A percentile compares a stretch with the other conserved stretches of the same genome.
Conservation (phyloP, 169 alveolate genomes). For the Cryptosporidium felis region DNA sequence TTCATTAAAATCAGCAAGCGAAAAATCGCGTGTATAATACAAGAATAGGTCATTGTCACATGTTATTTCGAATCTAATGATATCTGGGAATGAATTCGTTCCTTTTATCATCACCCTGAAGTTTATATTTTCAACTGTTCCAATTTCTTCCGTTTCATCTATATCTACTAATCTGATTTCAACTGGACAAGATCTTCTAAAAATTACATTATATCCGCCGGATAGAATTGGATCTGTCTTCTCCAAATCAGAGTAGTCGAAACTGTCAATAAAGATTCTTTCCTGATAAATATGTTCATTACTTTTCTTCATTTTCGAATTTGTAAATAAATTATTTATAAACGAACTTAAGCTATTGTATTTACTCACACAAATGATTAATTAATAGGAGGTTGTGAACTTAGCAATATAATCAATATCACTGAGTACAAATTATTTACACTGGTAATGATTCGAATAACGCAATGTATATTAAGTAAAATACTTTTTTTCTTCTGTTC, state of each 20-base stretch:
- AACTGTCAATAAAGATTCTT: background rate
- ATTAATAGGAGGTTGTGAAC: too few species aligned
- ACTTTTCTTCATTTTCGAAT: constrained; percentile 12
- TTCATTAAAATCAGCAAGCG: background rate
- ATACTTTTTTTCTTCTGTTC: background rate
- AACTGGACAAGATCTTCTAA: constrained; percentile 48
- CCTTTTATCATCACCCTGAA: constrained; percentile 65
- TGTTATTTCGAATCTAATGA: constrained; percentile 39
- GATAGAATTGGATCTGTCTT: constrained; percentile 46
- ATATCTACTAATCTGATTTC: constrained; percentile 44
- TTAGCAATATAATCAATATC: too few species aligned
- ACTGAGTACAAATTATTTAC: too few species aligned
- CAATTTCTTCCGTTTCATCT: constrained; percentile 60
- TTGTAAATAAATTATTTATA: too few species aligned
- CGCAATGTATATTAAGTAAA: background rate
- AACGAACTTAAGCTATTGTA: too few species aligned
- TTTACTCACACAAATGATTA: too few species aligned
- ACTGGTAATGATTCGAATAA: too few species aligned
- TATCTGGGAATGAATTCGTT: constrained; percentile 26
- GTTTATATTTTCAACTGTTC: constrained; percentile 34
- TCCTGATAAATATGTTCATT: constrained; percentile 1
- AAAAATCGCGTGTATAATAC: constrained; percentile 33
- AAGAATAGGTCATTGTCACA: constrained; percentile 62
- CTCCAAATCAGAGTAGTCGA: constrained; percentile 40
- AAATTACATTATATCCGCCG: constrained; percentile 14